Conservation (phyloP, 2,329 filamentous ascomycete genomes). For the Colletotrichum brevisporum region DNA sequence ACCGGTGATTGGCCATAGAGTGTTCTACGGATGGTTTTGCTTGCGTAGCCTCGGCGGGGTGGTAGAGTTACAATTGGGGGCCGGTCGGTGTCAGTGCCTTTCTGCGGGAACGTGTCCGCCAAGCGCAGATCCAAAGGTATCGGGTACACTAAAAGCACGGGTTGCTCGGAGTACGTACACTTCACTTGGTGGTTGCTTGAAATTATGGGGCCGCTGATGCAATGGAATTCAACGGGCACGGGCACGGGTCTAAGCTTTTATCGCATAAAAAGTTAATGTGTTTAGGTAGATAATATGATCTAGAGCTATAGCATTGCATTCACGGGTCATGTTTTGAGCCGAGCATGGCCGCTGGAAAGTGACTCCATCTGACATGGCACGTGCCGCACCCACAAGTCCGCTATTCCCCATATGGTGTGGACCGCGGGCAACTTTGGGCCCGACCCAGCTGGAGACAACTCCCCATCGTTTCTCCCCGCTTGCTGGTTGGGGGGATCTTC, state of each 20-base stretch:
- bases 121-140: conserved; percentile 32
- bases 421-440: conserved; percentile 29
- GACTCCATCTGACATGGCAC: conserved; percentile 25
- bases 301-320: not conserved
- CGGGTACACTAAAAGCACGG: conserved; percentile 15
- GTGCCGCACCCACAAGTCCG: conserved; percentile 5
- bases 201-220: conserved; percentile 5
- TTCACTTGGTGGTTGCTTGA: conserved; percentile 14
- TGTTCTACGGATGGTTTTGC: conserved; percentile 26
- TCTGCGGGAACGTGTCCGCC: conserved; percentile 6
- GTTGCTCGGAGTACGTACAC: not conserved
- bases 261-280: too few relatives aligned
- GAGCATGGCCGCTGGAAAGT: conserved; percentile 18
- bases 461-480: conserved; percentile 23
- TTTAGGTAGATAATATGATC: too few relatives aligned
- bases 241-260: too few relatives aligned
- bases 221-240: conserved; percentile 1
- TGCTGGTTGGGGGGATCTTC: conserved; percentile 1
- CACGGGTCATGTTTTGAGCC: not conserved
- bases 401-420: conserved; percentile 14
- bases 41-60: conserved; percentile 39
- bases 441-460: conserved; percentile 4
- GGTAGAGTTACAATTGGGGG: conserved; percentile 34
- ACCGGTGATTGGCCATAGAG: conserved; percentile 29
- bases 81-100: conserved; percentile 5